Conservation (phyloP, 257 asterid genomes). For the Solanum bulbocastanum region DNA sequence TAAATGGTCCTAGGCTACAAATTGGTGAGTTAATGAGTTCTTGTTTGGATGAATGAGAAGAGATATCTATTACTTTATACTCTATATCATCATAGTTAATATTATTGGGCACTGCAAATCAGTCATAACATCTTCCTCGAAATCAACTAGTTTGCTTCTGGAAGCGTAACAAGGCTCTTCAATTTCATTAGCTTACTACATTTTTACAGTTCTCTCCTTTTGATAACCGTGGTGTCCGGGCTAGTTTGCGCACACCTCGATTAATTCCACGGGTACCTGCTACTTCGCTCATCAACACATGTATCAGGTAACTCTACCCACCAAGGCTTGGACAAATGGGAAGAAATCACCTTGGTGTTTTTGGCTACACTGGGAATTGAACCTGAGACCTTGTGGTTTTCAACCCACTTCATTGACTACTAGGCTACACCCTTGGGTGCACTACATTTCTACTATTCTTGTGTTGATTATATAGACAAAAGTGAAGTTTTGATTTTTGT, state of each 20-base stretch:
- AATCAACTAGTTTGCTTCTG: background rate
- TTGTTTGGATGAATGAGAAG: background rate
- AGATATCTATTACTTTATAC: background rate
- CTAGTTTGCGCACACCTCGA: background rate
- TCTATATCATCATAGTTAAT: background rate
- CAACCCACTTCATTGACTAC: background rate
- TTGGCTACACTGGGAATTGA: background rate
- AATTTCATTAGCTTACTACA: background rate
- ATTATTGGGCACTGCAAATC: background rate
- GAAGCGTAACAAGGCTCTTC: background rate
- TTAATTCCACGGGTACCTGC: background rate
- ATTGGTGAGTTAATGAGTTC: background rate
- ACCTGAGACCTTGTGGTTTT: background rate
- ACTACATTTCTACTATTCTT: background rate
- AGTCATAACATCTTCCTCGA: background rate
- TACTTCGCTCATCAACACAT: background rate
- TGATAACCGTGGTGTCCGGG: background rate
- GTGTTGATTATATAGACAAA: background rate
- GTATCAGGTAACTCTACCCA: too few relatives aligned
- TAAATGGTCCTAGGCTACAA: background rate
- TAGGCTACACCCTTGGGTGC: background rate
- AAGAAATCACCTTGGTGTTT: background rate
- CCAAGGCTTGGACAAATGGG: background rate
- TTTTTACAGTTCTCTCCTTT: background rate
- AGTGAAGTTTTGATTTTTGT: background rate